Percentiles rank a stretch among this genome's conserved stretches.
phyloP scores from a whole-genome alignment of 768 basidiomycete species.

The Suillus discolor region DNA sequence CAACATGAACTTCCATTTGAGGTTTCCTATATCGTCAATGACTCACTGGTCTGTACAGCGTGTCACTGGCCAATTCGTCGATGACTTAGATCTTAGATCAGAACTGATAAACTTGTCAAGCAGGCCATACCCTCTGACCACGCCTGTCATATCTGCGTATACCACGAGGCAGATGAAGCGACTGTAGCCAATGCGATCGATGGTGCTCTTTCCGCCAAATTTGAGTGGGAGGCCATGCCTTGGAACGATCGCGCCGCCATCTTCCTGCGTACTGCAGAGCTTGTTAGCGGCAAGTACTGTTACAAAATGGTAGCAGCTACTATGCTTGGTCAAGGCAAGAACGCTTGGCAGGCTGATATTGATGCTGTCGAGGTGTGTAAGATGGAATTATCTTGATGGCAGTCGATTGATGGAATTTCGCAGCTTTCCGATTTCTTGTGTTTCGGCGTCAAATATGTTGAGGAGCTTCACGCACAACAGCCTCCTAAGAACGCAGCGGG shows the following conservation, averaged over 20 bases:
- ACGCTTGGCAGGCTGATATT: conserved; percentile 99
- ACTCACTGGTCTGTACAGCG: conserved; percentile 63
- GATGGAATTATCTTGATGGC: background rate
- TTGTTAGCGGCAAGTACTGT: conserved; percentile 93
- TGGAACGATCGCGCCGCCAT: conserved; percentile 98
- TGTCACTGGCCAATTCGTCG: background rate
- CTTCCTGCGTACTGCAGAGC: conserved; percentile 97
- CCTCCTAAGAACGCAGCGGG: conserved; percentile 85
- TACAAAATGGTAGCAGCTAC: conserved; percentile 96
- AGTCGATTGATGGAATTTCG: conserved; percentile 14
- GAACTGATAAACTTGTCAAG: conserved; percentile 74
- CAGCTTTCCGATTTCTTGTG: conserved; percentile 92
- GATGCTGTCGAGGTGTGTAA: conserved; percentile 90
- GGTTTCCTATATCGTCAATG: conserved; percentile 92
- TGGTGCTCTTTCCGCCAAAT: conserved; percentile 84
- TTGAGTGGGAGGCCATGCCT: conserved; percentile 90
- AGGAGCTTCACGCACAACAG: conserved; percentile 91
- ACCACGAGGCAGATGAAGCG: conserved; percentile 85
- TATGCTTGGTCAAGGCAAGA: conserved; percentile 98
- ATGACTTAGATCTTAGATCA: conserved; percentile 53
- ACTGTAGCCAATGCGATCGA: conserved; percentile 81
- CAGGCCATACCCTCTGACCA: conserved; percentile 90
- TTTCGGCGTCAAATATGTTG: conserved; percentile 95
- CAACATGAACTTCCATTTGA: conserved; percentile 84
- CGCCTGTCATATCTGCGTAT: conserved; percentile 76